These are phyloP conservation scores for Echinosophora koreensis DNA, from an alignment of 306 rosid species.

Conservation along the genomic window DNA sequence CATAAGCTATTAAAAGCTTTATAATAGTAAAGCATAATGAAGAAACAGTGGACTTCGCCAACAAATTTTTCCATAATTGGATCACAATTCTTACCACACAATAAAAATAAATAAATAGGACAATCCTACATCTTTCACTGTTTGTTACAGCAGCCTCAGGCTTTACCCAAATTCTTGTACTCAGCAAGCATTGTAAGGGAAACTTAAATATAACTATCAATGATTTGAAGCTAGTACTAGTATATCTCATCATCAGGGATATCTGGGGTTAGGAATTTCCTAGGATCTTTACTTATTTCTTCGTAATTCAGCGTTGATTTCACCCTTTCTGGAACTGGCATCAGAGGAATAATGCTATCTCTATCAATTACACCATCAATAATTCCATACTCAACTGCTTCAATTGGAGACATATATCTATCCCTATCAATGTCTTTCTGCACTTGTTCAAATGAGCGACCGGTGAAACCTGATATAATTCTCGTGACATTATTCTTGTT, in stretches of 20 bases:
- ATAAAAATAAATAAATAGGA: constrained; percentile 3
- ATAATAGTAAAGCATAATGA: constrained; percentile 18
- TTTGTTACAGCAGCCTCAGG: constrained; percentile 40
- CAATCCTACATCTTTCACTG: constrained; percentile 32
- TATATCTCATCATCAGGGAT: constrained; percentile 92
- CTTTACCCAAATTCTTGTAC: constrained; percentile 39
- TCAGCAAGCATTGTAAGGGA: constrained; percentile 38
- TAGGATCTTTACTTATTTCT: constrained; percentile 73
- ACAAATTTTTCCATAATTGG: constrained; percentile 29
- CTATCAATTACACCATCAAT: constrained; percentile 85
- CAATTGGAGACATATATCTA: constrained; percentile 92
- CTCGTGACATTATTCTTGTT: constrained; percentile 73
- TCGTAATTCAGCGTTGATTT: constrained; percentile 56
- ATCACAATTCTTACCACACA: constrained; percentile 36
- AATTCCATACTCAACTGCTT: constrained; percentile 95
- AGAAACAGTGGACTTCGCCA: constrained; percentile 36
- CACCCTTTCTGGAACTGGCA: constrained; percentile 84
- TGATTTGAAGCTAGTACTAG: constrained; percentile 64
- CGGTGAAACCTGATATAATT: constrained; percentile 76
- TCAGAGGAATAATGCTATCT: constrained; percentile 80
- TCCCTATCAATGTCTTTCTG: constrained; percentile 88
- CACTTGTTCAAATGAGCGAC: constrained; percentile 86
- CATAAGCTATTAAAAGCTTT: neutral
- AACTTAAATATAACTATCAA: constrained; percentile 34
- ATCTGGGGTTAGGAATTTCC: constrained; percentile 72